Evolutionary conservation across 306 rosid species (phyloP), one percentile per base, ranked within the genome.

Genomic region (Elaeagnus macrophylla): DNA sequence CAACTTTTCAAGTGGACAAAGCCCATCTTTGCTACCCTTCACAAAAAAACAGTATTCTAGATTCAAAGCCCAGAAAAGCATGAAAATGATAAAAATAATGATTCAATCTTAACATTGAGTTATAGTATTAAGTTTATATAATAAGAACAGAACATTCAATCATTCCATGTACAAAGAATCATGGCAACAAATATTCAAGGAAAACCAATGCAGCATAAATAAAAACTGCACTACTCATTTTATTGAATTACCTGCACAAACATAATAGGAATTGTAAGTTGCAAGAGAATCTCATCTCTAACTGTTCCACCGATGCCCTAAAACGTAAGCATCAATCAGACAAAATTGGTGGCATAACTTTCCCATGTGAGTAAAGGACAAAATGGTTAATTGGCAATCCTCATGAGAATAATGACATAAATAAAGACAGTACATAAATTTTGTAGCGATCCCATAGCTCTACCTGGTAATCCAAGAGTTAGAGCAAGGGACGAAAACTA

Each of bases 11-110:
- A 86, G 69, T 13, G 94, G 88, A 62, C 95, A 83, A 35, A 90
- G 83, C 50, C 62, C 61, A 60, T 90, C 94, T 73, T 84, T 83
- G 79, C 94, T 81, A 56, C 94, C 95, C 95, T 90, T 73, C 39
- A 49, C 51, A n/a, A n/a, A n/a, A 57, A 62, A 64, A 59, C 60
- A 57, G 48, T 32, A 46, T 37, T 19, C 38, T n/a, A 62, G 55
- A 40, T 41, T 14, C 39, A 48, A 62, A 49, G 19, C 18, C 15
- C 32, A 25, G 53, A 56, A 16, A 66, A 20, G 53, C 16, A 58
- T 25, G 53, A 54, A 58, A 59, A 66, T 37, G 42, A 36, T 35
- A 39, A 59, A 48, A 14, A 56, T 10, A 37, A 56, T 56, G 17
- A 68, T 8, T 47, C 56, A 51, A 18, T 15, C 12, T 16, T 25